Conservation (phyloP, 139 green algal genomes). For the Trebouxia sp. region DNA sequence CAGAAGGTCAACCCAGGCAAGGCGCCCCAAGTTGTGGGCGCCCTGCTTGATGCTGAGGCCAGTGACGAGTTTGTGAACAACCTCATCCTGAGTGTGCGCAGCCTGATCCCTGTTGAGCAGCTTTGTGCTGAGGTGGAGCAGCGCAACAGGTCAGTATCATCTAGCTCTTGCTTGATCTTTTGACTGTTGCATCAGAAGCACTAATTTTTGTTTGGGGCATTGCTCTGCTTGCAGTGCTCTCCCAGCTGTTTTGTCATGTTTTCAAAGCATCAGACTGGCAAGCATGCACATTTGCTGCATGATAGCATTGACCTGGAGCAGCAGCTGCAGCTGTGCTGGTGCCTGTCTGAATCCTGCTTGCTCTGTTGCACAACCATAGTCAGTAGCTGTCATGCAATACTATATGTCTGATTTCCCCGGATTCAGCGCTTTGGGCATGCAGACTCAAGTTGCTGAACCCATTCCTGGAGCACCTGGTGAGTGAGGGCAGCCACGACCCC, state of each 20-base stretch:
- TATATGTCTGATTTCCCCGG: background rate
- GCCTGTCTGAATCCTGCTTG: no score
- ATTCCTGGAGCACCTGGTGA: slow-evolving; percentile 98
- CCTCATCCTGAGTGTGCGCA: slow-evolving; percentile 96
- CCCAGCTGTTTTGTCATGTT: no score
- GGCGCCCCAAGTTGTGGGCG: slow-evolving; percentile 87
- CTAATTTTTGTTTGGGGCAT: no score
- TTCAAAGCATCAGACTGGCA: no score
- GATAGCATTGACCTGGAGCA: no score
- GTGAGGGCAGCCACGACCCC: slow-evolving; percentile 87
- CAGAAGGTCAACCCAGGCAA: slow-evolving; percentile 92
- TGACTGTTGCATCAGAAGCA: no score
- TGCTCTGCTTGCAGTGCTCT: no score
- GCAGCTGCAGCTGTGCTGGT: no score
- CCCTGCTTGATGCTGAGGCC: slow-evolving; percentile 94
- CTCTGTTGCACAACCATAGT: no score
- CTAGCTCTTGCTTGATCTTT: background rate
- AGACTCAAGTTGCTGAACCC: slow-evolving; percentile 93
- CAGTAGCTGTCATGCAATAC: background rate
- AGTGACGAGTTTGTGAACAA: slow-evolving; percentile 96
- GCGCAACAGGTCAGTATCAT: slow-evolving; percentile 67
- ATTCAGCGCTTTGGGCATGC: slow-evolving; percentile 55
- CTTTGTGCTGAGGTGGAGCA: slow-evolving; percentile 72
- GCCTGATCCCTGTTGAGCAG: slow-evolving; percentile 85
- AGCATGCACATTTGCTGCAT: no score